A percentile compares a stretch with the other conserved stretches of the same genome.
Conservation (phyloP, 495 filamentous ascomycete genomes). For the Aspergillus saccharolyticus region DNA sequence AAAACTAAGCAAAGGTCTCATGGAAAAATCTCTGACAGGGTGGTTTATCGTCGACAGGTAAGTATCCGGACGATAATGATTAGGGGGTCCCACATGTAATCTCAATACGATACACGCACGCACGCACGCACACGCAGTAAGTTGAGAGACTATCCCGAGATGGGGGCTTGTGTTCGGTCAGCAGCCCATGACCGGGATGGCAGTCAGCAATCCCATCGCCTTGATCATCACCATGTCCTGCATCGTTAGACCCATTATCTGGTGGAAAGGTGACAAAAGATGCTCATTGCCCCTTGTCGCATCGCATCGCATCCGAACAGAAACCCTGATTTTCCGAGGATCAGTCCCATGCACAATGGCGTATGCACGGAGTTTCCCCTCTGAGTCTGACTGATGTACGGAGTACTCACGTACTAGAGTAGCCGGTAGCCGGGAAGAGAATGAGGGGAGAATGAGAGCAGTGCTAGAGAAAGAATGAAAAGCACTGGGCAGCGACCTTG, state of each 20-base stretch:
- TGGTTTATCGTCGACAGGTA: conserved; percentile 1
- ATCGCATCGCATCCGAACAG: background rate
- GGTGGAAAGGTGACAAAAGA: no score
- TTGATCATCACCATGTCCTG: no score
- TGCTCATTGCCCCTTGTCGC: background rate
- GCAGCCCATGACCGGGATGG: background rate
- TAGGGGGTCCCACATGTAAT: conserved; percentile 3
- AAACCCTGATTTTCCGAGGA: conserved; percentile 4
- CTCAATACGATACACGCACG: background rate
- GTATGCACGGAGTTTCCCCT: conserved; percentile 14
- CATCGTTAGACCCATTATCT: no score
- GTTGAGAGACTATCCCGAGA: background rate
- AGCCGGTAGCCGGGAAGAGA: conserved; percentile 15
- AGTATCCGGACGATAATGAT: background rate
- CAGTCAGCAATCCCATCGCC: background rate
- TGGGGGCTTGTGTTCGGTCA: background rate
- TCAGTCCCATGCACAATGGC: conserved; percentile 19
- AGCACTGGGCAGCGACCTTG: conserved; percentile 8
- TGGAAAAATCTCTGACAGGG: no score
- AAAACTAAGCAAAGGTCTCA: no score
- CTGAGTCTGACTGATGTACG: background rate
- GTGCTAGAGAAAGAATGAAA: background rate
- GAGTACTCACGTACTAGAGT: background rate
- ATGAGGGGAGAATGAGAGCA: background rate
- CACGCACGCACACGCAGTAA: background rate